Evolutionary conservation across 352 stramenopile genomes (phyloP).

Genomic region (Phytopythium montanum): DNA sequence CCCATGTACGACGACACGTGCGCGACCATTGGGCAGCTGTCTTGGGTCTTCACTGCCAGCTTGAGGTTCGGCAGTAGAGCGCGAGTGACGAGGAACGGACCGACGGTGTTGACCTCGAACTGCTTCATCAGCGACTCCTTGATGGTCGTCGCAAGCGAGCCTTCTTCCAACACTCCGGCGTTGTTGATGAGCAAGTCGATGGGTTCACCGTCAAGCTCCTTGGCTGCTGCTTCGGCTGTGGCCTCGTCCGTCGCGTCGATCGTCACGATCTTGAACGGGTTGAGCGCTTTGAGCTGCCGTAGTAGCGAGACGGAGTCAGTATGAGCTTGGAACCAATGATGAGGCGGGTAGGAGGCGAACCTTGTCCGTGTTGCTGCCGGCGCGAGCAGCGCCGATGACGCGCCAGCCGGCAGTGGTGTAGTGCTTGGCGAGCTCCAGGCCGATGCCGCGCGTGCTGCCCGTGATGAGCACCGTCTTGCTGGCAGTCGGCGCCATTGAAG

Average conservation of each 20-base stretch:
- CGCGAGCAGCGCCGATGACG: slow-evolving; percentile 31
- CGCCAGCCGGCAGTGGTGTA: slow-evolving; percentile 38
- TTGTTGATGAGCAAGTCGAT: slow-evolving; percentile 68
- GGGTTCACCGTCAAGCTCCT: slow-evolving; percentile 31
- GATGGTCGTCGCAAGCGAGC: slow-evolving; percentile 21
- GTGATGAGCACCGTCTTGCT: slow-evolving; percentile 47
- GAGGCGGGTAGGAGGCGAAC: slow-evolving; percentile 7
- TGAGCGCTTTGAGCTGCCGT: slow-evolving; percentile 17
- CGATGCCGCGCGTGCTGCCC: slow-evolving; percentile 38
- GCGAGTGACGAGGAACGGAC: slow-evolving; percentile 46
- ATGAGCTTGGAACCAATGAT: background rate
- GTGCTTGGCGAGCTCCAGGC: slow-evolving; percentile 32
- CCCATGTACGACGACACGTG: slow-evolving; percentile 49
- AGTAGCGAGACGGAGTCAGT: background rate
- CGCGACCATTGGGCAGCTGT: slow-evolving; percentile 31
- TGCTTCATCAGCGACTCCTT: slow-evolving; percentile 42
- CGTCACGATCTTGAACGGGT: slow-evolving; percentile 32
- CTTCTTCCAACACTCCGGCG: slow-evolving; percentile 27
- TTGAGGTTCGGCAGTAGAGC: slow-evolving; percentile 40
- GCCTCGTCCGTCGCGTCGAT: slow-evolving; percentile 40
- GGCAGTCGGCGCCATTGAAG: background rate
- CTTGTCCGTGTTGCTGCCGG: slow-evolving; percentile 26
- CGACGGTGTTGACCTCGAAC: slow-evolving; percentile 57
- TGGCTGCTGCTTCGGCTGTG: slow-evolving; percentile 33
- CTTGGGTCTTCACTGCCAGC: slow-evolving; percentile 23